Evolutionary conservation across 495 filamentous ascomycete species (phyloP).

Genomic region (Bombardia bombarda): DNA sequence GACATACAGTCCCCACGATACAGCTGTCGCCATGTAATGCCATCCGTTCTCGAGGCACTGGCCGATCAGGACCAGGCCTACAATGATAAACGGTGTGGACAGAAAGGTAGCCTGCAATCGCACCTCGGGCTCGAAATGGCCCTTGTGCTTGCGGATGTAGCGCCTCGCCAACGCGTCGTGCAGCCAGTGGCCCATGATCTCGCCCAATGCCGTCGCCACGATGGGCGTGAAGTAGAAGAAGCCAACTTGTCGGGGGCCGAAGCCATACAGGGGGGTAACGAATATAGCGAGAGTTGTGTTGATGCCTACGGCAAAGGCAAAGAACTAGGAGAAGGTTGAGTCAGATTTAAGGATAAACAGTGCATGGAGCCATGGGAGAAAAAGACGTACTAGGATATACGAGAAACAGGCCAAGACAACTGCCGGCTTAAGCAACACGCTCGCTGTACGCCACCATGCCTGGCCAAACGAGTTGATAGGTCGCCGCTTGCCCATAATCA

Average conservation of each 20-base stretch:
- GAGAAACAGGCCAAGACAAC: conserved; percentile 43
- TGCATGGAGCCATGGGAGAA: neutral
- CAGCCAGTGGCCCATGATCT: conserved; percentile 50
- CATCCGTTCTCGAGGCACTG: conserved; percentile 44
- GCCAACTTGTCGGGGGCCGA: conserved; percentile 44
- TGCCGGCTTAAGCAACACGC: conserved; percentile 42
- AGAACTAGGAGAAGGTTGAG: conserved; percentile 24
- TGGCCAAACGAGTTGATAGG: conserved; percentile 35
- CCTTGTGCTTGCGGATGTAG: conserved; percentile 41
- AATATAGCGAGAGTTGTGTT: conserved; percentile 55
- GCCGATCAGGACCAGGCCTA: conserved; percentile 47
- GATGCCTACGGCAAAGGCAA: conserved; percentile 55
- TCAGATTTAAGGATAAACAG: no score
- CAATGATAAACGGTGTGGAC: conserved; percentile 41
- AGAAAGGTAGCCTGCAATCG: conserved; percentile 46
- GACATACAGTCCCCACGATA: conserved; percentile 50
- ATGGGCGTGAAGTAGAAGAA: conserved; percentile 57
- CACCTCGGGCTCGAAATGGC: conserved; percentile 51
- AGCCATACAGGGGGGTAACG: conserved; percentile 45
- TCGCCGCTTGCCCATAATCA: conserved; percentile 34
- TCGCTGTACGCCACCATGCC: conserved; percentile 36
- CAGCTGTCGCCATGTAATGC: conserved; percentile 48
- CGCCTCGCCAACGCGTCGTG: conserved; percentile 44
- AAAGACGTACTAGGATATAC: conserved; percentile 39
- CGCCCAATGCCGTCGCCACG: conserved; percentile 45